Evolutionary conservation across 495 filamentous ascomycete genomes (phyloP), one percentile per base, ranked within the genome.

Genomic region (Tuber brumale): DNA sequence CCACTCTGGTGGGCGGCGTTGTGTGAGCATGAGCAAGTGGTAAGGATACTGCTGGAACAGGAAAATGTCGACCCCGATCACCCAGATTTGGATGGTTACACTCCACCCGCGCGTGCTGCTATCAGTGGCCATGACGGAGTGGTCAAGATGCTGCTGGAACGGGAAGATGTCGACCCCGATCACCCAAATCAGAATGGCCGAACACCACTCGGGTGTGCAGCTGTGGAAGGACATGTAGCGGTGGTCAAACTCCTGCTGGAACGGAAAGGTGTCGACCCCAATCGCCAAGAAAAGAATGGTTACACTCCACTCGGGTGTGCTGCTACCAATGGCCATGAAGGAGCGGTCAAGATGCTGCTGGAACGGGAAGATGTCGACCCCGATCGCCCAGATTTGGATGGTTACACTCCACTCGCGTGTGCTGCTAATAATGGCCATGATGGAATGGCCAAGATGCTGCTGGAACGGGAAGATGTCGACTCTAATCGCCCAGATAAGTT

Each of bases 1-100:
- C 82, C 83, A 51, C 75, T 85, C 12, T 76, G 51, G 21, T 75
- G 43, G 44, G 79, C 79, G 66, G 80, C 76, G 41, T 27, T 37
- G 70, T 74, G 69, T 51, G 79, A 76, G 45, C 21, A 82, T 44
- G 79, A 83, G 39, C 71, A 76, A 61, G n/a, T n/a, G n/a, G n/a
- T n/a, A n/a, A n/a, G n/a, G n/a, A n/a, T n/a, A n/a, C n/a, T n/a
- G n/a, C n/a, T n/a, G n/a, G n/a, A n/a, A n/a, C n/a, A n/a, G n/a
- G n/a, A n/a, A n/a, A n/a, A n/a, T n/a, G n/a, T n/a, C n/a, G n/a
- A n/a, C n/a, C n/a, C n/a, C n/a, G n/a, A n/a, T n/a, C n/a, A n/a
- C n/a, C n/a, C n/a, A n/a, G n/a, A n/a, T n/a, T n/a, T n/a, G n/a
- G n/a, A n/a, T n/a, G n/a, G n/a, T n/a, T n/a, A n/a, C n/a, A n/a